phyloP scores from a whole-genome alignment of 768 basidiomycete species.

The Russula lepida region DNA sequence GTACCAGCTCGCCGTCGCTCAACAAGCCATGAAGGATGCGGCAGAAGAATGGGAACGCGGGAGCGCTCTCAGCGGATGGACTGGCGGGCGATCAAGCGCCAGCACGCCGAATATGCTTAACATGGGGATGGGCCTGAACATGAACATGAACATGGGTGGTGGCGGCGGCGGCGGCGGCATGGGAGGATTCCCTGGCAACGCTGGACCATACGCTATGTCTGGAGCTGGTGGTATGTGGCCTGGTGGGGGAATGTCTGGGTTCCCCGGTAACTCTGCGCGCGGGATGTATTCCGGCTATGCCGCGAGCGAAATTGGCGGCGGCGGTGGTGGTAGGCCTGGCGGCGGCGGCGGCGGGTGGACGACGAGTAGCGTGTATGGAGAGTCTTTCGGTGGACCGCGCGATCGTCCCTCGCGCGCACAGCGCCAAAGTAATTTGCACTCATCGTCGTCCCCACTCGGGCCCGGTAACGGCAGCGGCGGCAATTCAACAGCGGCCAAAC shows the following conservation, averaged over 20 bases:
- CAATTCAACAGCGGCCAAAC: slow-evolving; percentile 5
- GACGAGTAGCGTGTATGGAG: slow-evolving; percentile 65
- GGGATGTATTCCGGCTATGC: slow-evolving; percentile 63
- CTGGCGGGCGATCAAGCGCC: slow-evolving; percentile 26
- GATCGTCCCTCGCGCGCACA: slow-evolving; percentile 24
- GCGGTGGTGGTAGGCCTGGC: slow-evolving; percentile 1
- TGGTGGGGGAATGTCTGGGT: slow-evolving; percentile 36
- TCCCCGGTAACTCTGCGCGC: slow-evolving; percentile 36
- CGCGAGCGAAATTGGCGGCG: slow-evolving; percentile 32
- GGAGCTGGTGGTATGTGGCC: slow-evolving; percentile 35
- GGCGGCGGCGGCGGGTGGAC: slow-evolving; percentile 29
- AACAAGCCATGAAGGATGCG: slow-evolving; percentile 84
- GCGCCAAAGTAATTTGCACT: slow-evolving; percentile 8
- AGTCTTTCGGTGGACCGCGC: slow-evolving; percentile 27
- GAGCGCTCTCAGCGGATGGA: slow-evolving; percentile 37
- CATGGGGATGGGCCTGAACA: slow-evolving; percentile 30
- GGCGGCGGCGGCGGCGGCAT: not conserved
- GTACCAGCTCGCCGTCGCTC: slow-evolving; percentile 84
- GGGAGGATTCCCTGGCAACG: slow-evolving; percentile 1
- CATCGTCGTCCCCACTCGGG: not conserved
- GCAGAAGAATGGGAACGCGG: slow-evolving; percentile 87
- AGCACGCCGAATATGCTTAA: slow-evolving; percentile 26
- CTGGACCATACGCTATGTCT: slow-evolving; percentile 21
- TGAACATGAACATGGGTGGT: slow-evolving; percentile 21
- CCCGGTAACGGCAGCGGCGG: not conserved